These are phyloP conservation scores for Pythium vanterpoolii DNA, from an alignment of 352 stramenopile genomes.

Conservation along the genomic window DNA sequence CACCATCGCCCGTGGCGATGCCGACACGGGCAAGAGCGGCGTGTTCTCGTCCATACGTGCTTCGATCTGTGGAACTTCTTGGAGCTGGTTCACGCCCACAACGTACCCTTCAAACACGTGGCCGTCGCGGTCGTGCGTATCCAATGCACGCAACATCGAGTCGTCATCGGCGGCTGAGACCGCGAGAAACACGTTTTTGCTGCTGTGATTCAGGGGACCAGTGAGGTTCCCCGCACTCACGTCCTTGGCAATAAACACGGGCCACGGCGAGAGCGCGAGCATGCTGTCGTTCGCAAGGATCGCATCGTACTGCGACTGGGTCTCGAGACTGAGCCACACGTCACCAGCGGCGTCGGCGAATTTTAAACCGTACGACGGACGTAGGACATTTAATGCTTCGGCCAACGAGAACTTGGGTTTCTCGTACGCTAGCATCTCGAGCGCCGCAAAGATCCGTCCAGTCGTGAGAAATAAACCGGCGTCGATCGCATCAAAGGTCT, in stretches of 20 bases:
- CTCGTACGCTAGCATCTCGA: slow-evolving; percentile 83
- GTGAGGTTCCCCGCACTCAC: slow-evolving; percentile 11
- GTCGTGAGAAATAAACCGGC: slow-evolving; percentile 76
- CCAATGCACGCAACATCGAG: slow-evolving; percentile 65
- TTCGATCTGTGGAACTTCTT: slow-evolving; percentile 38
- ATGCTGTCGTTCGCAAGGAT: slow-evolving; percentile 60
- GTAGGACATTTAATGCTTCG: slow-evolving; percentile 77
- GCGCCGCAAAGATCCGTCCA: slow-evolving; percentile 60
- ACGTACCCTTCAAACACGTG: slow-evolving; percentile 79
- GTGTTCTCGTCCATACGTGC: slow-evolving; percentile 44
- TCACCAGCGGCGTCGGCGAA: slow-evolving; percentile 61
- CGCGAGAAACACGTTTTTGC: slow-evolving; percentile 75
- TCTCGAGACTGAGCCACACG: slow-evolving; percentile 80
- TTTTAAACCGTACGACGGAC: slow-evolving; percentile 72
- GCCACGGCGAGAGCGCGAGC: slow-evolving; percentile 61
- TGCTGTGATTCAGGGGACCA: slow-evolving; percentile 18
- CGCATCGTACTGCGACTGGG: slow-evolving; percentile 56
- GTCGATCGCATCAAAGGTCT: slow-evolving; percentile 75
- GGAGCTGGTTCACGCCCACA: slow-evolving; percentile 74
- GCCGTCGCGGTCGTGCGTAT: slow-evolving; percentile 41
- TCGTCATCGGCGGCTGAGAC: slow-evolving; percentile 75
- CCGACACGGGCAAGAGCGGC: slow-evolving; percentile 43
- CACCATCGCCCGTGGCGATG: slow-evolving; percentile 14
- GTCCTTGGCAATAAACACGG: slow-evolving; percentile 76
- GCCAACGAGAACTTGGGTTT: slow-evolving; percentile 84